Base-by-base conservation (phyloP, 2,329 filamentous ascomycete species). In the Orbilia javanica region DNA sequence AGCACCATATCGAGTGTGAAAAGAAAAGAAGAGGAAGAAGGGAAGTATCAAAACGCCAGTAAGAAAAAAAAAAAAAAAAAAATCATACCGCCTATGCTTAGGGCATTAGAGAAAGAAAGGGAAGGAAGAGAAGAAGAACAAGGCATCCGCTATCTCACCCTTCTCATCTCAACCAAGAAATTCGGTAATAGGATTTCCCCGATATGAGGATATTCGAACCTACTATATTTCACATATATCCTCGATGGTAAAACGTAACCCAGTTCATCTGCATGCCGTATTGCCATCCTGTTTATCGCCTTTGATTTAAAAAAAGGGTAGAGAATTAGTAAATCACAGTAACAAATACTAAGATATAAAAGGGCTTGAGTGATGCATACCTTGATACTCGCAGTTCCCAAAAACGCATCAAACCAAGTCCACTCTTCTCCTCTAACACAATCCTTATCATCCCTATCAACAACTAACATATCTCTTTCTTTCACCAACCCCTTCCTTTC, bases 341-440 rank as follows among this genome's bases (percentile, higher is more conserved):
- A 3, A 13, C 3, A 39, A 15, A 2, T 1, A 39, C 7, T 15
- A 15, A 13, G 1, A 15, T 39, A 2, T 5, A 39, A 60, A 18
- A n/a, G 25, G 15, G 8, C 11, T 39, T 15, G 31, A 25, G 15
- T 10, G n/a, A 20, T 10, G n/a, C 36, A 22, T 29, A 73, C 69
- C 69, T 74, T 74, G 8, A 74, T 29, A 39, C 39, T 66, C 11
- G 70, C 62, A 1, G 70, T 74, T 15, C 62, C 70, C 39, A 67
- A 25, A 62, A 74, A 66, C 13, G 70, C 70, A 52, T 74, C 70
- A 31, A 60, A 74, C 18, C 67, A 25, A 4, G 34, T 52, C 48
- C 62, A 66, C 0, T 13, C 20, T 8, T 52, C 29, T 27, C 8
- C 42, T 36, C 36, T 15, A 15, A 11, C 36, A 39, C 60, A 36